These are phyloP conservation scores for Trichophyton schoenleinii DNA, from an alignment of 2,329 filamentous ascomycete genomes.

Conservation along the genomic window DNA sequence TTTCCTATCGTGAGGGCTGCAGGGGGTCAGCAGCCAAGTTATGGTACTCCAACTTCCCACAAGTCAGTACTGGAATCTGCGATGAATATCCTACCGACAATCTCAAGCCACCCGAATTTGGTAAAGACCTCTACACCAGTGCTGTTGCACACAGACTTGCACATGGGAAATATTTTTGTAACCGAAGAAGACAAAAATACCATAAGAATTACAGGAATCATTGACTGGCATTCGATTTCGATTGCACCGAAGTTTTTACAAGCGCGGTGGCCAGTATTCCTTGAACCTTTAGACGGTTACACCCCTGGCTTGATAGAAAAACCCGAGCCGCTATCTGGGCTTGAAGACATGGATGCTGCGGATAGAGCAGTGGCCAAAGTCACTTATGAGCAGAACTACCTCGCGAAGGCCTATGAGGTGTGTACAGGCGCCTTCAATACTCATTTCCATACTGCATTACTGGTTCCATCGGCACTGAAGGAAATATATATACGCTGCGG, in stretches of 20 bases:
- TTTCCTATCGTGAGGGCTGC: not conserved
- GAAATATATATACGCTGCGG: not conserved
- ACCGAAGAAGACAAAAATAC: not conserved
- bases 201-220: conserved; percentile 21
- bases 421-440: not conserved
- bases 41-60: not conserved
- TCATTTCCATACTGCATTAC: not conserved
- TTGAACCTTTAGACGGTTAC: not conserved
- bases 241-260: conserved; percentile 18
- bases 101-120: not conserved
- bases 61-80: not conserved
- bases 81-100: not conserved
- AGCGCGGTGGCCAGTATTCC: conserved; percentile 10
- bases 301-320: not conserved
- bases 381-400: not conserved
- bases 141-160: not conserved
- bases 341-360: not conserved
- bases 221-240: conserved; percentile 33
- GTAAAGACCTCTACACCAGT: not conserved
- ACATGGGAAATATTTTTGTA: conserved; percentile 22
- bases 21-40: not conserved
- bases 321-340: not conserved
- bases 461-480: not conserved
- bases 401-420: not conserved
- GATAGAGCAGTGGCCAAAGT: not conserved